Conservation (phyloP, 139 green algal species). For the Ettlia oleoabundans region DNA sequence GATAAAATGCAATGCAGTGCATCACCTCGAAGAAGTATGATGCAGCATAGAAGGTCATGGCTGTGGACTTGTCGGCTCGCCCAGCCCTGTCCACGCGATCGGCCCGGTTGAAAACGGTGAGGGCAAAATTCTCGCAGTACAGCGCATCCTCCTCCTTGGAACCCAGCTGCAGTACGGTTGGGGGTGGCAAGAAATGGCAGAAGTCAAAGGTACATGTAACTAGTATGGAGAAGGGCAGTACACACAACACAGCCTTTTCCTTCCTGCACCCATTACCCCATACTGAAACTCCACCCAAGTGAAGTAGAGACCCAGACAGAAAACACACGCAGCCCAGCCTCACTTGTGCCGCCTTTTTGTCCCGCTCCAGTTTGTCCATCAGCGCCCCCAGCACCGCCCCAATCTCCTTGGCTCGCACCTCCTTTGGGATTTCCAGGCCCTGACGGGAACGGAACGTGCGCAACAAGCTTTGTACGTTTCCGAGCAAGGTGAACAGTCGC, state of each 20-base stretch:
- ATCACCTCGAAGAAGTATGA: slow-evolving; percentile 87
- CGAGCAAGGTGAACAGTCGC: too few relatives aligned
- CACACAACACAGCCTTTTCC: too few relatives aligned
- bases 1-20: too few relatives aligned
- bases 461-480: too few relatives aligned
- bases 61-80: slow-evolving; percentile 69
- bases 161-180: slow-evolving; percentile 14
- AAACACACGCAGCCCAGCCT: neutral
- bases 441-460: too few relatives aligned
- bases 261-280: too few relatives aligned
- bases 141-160: slow-evolving; percentile 31
- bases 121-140: slow-evolving; percentile 77
- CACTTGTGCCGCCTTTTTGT: slow-evolving; percentile 60
- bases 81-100: slow-evolving; percentile 75
- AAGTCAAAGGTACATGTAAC: too few relatives aligned
- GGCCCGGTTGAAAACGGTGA: slow-evolving; percentile 74
- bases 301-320: neutral
- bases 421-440: slow-evolving; percentile 1
- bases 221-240: too few relatives aligned
- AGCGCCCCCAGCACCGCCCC: slow-evolving; percentile 53
- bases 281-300: neutral
- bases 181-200: neutral
- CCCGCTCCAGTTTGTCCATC: slow-evolving; percentile 63
- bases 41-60: slow-evolving; percentile 86
- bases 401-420: slow-evolving; percentile 58